Evolutionary conservation across 495 filamentous ascomycete genomes (phyloP).

Genomic region (Glarea lozoyensis): DNA sequence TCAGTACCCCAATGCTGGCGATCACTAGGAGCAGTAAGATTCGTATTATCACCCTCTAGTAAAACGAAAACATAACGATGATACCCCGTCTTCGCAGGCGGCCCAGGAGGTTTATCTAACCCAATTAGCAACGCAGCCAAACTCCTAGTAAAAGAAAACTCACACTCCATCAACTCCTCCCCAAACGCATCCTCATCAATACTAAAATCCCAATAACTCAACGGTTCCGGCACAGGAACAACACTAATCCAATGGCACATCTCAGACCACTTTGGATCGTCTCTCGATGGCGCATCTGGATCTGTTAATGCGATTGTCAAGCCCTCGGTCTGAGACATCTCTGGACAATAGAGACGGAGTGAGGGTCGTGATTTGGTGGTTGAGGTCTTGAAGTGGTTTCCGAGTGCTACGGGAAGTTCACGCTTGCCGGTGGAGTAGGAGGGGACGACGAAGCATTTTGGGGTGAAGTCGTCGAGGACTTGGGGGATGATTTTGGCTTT

Average conservation of each 20-base stretch:
- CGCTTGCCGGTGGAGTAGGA: constrained; percentile 41
- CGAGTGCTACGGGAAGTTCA: constrained; percentile 38
- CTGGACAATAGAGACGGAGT: constrained; percentile 29
- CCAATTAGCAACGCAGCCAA: not conserved
- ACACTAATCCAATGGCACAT: constrained; percentile 65
- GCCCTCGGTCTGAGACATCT: constrained; percentile 5
- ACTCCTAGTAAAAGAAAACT: not conserved
- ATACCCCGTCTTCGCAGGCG: constrained; percentile 55
- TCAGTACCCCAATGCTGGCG: constrained; percentile 57
- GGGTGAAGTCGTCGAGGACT: constrained; percentile 58
- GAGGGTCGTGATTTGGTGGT: constrained; percentile 40
- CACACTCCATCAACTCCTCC: constrained; percentile 14
- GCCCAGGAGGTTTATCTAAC: constrained; percentile 43
- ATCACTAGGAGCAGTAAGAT: constrained; percentile 44
- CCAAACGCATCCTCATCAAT: not conserved
- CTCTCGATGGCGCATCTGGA: constrained; percentile 58
- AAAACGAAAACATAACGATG: constrained; percentile 62
- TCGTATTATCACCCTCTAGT: constrained; percentile 34
- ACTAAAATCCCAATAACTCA: not conserved
- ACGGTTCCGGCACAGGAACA: constrained; percentile 5
- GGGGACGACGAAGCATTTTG: constrained; percentile 40
- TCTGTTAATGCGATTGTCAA: constrained; percentile 48
- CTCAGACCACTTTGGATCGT: constrained; percentile 58
- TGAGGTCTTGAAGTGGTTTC: constrained; percentile 50
- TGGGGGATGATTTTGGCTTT: constrained; percentile 50